Evolutionary conservation across 2,329 filamentous ascomycete species (phyloP), one percentile per base, ranked within the genome.

Genomic region (Apiospora saccharicola): DNA sequence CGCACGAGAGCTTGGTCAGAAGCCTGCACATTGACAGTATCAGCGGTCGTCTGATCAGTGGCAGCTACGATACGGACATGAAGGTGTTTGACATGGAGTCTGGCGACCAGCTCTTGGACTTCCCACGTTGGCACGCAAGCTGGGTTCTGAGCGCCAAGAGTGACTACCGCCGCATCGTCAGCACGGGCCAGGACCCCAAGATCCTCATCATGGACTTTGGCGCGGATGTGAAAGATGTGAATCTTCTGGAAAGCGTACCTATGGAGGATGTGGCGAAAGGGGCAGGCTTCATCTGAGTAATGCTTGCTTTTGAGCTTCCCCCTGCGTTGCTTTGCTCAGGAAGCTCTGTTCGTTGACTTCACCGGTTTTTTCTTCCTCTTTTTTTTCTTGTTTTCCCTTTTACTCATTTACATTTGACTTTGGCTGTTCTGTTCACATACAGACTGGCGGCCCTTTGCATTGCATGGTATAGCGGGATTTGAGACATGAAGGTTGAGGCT

Each of bases 121-220:
- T 98, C 78, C 93, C 95, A n/a, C 91, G 93, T 76, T 98, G 95
- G 95, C 97, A 98, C 72, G 92, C 93, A 14, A 97, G 94, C 83
- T 99, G 96, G 96, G 97, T 99, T 79, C 85, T 99, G 73, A 95
- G 94, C 75, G 96, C 96, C 70, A 98, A 98, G 87, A 95, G 94
- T 75, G 96, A 99, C 80, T 98, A 98, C 82, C 89, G 96, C 73
- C 91, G 96, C 74, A 96, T 99, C 75, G 94, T 99, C 74, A 96
- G 94, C 77, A 97, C 96, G 0, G 96, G 95, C 69, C 96, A 99
- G 82, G 95, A 98, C 79, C 93, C 95, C 46, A 92, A 97, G 80
- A 95, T 97, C 70, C 85, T 98, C 72, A 93, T 99, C 73, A 92
- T 98, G 87, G 96, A 99, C 84, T 99, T 98, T 84, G 96, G 90